phyloP scores from a whole-genome alignment of 75 land plant genomes.

The Cupressus sempervirens region DNA sequence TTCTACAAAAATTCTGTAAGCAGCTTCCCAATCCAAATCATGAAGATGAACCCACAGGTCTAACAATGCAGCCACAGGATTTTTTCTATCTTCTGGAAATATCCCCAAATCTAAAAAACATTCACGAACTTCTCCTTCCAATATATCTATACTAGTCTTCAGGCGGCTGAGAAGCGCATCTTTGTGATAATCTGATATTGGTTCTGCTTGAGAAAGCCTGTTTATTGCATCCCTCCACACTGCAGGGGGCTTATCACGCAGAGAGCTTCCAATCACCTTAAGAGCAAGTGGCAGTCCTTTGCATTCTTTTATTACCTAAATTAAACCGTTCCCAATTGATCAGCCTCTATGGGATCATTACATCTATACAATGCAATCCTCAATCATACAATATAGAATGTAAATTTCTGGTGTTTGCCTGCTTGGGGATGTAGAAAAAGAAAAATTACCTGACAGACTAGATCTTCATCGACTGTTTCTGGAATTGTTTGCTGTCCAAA shows the following conservation, averaged over 20 bases:
- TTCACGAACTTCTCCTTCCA: slow-evolving; percentile 29
- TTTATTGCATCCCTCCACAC: slow-evolving; percentile 44
- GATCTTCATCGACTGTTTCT: slow-evolving; percentile 14
- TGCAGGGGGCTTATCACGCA: slow-evolving; percentile 27
- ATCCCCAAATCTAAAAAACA: slow-evolving; percentile 60
- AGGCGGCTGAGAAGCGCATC: slow-evolving; percentile 40
- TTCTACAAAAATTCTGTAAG: slow-evolving; percentile 43
- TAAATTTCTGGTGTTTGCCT: neutral
- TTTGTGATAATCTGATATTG: slow-evolving; percentile 53
- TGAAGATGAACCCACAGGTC: slow-evolving; percentile 52
- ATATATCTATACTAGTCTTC: slow-evolving; percentile 29
- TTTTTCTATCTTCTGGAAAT: slow-evolving; percentile 62
- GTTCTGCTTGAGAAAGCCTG: slow-evolving; percentile 36
- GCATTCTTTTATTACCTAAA: slow-evolving; percentile 40
- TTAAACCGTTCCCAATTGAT: neutral
- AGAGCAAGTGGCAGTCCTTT: slow-evolving; percentile 69
- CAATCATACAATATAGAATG: neutral
- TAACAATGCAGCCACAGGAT: slow-evolving; percentile 49
- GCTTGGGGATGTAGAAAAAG: neutral
- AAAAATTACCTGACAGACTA: slow-evolving; percentile 45
- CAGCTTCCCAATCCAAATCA: slow-evolving; percentile 46
- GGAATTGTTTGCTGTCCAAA: slow-evolving; percentile 39
- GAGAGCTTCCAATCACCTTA: slow-evolving; percentile 61
- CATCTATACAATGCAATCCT: neutral
- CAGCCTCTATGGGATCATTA: neutral